Base-by-base conservation (phyloP, 2,329 filamentous ascomycete genomes). In the Aschersonia sp. region DNA sequence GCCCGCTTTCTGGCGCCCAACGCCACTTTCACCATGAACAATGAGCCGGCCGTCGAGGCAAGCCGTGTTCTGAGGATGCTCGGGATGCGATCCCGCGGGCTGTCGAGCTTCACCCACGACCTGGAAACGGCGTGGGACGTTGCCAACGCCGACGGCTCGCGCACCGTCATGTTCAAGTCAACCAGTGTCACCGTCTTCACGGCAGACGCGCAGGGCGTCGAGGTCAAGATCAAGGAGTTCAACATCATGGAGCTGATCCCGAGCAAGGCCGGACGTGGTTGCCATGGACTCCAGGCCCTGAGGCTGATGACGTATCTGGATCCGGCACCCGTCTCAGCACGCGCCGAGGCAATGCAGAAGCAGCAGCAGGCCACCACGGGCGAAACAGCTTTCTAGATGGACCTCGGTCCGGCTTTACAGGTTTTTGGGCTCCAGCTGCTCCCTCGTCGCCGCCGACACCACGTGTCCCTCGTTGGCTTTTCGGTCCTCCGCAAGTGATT, bases 401-500 rank as follows among this genome's bases (percentile, higher is more conserved):
- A 22, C 22, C 22, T 22, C 22, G 22, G 2, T 22, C 2, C 22
- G 4, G 4, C 22, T 37, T 30, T 14, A 32, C 8, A 47, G 30
- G 22, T 43, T 47, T 4, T 37, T 29, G 11, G 40, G 45, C 45
- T 47, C 39, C 14, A 43, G 40, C 31, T 43, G 40, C 40, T 47
- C 42, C 42, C 31, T 40, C 5, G 46, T 40, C 8, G 41, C 32
- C 32, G 44, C 12, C 5, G 41, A 37, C 30, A 44, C 41, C 37
- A 30, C 9, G n/a, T 30, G 45, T 41, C 46, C 46, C 11, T 10
- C 31, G 8, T 31, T 47, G 8, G 46, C 41, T 22, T 47, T 40
- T 8, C 46, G 31, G 8, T 47, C 41, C 30, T 40, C 45, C 29
- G 41, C 45, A 43, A 44, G 46, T 40, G 41, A 47, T 62, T 83